Conservation (phyloP, 1,284 basidiomycete genomes). For the Naganishia sp. region DNA sequence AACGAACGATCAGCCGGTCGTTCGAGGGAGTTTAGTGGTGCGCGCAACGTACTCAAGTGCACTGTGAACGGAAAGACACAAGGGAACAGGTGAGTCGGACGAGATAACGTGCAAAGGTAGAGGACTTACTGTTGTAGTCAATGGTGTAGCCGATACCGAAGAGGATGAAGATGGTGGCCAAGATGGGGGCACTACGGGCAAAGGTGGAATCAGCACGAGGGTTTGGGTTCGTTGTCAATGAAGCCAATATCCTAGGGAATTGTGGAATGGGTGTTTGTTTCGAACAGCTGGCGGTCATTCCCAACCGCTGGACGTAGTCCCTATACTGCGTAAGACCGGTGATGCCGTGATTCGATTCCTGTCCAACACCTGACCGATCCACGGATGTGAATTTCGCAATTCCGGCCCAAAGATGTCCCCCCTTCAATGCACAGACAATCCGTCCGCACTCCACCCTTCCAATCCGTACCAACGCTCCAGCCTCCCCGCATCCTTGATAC, state of each 20-base stretch:
- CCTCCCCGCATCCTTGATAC: neutral
- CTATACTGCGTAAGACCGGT: too few relatives aligned
- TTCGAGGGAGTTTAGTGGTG: neutral
- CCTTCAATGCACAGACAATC: too few relatives aligned
- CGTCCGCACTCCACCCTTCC: neutral
- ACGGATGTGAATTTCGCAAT: too few relatives aligned
- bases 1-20: neutral
- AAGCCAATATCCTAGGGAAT: too few relatives aligned
- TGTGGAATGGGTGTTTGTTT: too few relatives aligned
- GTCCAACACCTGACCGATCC: too few relatives aligned
- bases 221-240: neutral
- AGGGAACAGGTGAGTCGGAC: conserved; percentile 11
- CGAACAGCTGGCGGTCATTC: too few relatives aligned
- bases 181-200: conserved; percentile 60
- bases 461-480: neutral
- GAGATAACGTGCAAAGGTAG: neutral
- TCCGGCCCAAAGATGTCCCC: too few relatives aligned
- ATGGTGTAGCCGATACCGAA: conserved; percentile 79
- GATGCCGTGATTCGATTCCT: too few relatives aligned
- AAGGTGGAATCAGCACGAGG: neutral
- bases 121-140: conserved; percentile 31
- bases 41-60: conserved; percentile 38
- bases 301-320: too few relatives aligned
- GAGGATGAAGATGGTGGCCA: conserved; percentile 70
- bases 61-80: conserved; percentile 26